Conservation (phyloP, 192 early-diverging fungal species). For the Coemansia sp. region DNA sequence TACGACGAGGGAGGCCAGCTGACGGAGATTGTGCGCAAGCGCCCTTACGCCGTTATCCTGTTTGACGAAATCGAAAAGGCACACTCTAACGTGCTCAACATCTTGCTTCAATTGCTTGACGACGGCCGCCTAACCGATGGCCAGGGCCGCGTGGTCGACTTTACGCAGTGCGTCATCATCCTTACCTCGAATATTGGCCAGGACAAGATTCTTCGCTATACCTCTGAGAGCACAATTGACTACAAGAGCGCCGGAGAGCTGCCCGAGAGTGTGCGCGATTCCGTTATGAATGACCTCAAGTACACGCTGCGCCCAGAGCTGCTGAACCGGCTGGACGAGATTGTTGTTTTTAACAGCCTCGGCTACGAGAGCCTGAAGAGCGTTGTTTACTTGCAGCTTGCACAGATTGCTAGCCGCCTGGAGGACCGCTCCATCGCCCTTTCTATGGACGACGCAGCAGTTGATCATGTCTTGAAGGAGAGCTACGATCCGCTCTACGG, state of each 20-base stretch:
- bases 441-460: constrained; percentile 64
- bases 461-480: constrained; percentile 68
- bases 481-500: constrained; percentile 95
- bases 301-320: constrained; percentile 87
- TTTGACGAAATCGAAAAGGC: constrained; percentile 99
- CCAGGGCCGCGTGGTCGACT: constrained; percentile 89
- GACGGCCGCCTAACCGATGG: constrained; percentile 95
- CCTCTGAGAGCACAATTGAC: constrained; percentile 19
- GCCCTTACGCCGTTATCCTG: constrained; percentile 90
- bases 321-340: constrained; percentile 94
- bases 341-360: constrained; percentile 82
- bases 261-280: constrained; percentile 43
- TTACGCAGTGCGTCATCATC: constrained; percentile 93
- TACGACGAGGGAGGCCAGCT: constrained; percentile 95
- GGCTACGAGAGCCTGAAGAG: constrained; percentile 57
- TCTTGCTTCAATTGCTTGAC: constrained; percentile 83
- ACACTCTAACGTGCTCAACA: constrained; percentile 75
- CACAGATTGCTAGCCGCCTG: constrained; percentile 62
- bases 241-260: constrained; percentile 29
- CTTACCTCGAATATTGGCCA: constrained; percentile 91
- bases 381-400: constrained; percentile 73
- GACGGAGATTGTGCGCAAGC: constrained; percentile 87
- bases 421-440: constrained; percentile 74
- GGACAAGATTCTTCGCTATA: constrained; percentile 53
- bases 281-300: constrained; percentile 82